Conservation (phyloP, 108 stramenopile genomes). For the Discostella stelligeroides region DNA sequence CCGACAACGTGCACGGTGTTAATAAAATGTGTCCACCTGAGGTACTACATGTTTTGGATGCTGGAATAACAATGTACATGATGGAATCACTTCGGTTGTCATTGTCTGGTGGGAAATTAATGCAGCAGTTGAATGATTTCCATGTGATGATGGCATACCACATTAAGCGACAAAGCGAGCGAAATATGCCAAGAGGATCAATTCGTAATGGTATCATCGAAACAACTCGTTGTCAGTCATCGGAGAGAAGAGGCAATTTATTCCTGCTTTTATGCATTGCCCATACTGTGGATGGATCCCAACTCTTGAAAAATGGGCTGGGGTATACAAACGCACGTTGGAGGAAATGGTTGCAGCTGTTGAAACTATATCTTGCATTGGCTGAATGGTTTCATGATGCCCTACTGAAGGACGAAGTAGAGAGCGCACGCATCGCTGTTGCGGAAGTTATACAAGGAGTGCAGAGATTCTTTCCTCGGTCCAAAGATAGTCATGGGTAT, state of each 20-base stretch:
- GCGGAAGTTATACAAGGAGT: neutral
- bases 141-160: too few relatives aligned
- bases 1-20: neutral
- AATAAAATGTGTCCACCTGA: constrained; percentile 6
- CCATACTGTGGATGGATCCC: too few relatives aligned
- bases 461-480: neutral
- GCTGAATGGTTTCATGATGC: constrained; percentile 10
- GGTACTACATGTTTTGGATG: neutral
- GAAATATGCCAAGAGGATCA: neutral
- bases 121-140: too few relatives aligned
- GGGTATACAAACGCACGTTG: neutral
- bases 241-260: constrained; percentile 1
- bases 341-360: neutral
- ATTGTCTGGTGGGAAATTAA: too few relatives aligned
- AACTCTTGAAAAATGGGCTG: neutral
- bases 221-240: neutral
- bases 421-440: too few relatives aligned
- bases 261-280: constrained; percentile 7
- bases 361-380: constrained; percentile 13
- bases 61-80: constrained; percentile 2
- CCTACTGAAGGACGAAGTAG: neutral
- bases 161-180: constrained; percentile 1
- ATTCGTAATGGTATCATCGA: constrained; percentile 1
- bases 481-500: neutral
- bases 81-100: neutral